Conservation (phyloP, 345 rosid species). For the Cochlearia excelsa region DNA sequence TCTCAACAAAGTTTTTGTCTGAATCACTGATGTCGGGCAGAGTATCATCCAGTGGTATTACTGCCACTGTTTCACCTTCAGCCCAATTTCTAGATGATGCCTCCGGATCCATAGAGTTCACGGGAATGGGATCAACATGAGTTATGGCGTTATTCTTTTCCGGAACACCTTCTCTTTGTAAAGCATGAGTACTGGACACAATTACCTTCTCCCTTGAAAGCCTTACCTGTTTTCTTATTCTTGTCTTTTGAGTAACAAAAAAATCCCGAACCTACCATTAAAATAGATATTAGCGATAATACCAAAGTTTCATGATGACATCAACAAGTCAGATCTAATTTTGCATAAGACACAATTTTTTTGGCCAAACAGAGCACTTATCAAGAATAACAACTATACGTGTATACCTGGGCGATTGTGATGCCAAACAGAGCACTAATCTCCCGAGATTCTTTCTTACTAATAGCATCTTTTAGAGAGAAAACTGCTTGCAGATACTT, state of each 20-base stretch:
- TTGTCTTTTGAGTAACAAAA: slow-evolving; percentile 75
- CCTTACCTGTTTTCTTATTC: slow-evolving; percentile 79
- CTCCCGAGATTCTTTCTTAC: slow-evolving; percentile 90
- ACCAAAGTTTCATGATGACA: slow-evolving; percentile 9
- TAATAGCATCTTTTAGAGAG: slow-evolving; percentile 86
- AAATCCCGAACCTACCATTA: slow-evolving; percentile 75
- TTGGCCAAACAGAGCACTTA: slow-evolving; percentile 6
- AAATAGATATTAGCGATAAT: slow-evolving; percentile 5
- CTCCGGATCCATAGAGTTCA: slow-evolving; percentile 39
- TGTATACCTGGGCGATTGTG: slow-evolving; percentile 86
- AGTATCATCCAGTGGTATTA: slow-evolving; percentile 48
- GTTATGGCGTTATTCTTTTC: slow-evolving; percentile 20
- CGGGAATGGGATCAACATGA: slow-evolving; percentile 33
- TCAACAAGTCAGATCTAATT: slow-evolving; percentile 7
- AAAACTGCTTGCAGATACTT: slow-evolving; percentile 89
- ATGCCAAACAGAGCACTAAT: slow-evolving; percentile 90
- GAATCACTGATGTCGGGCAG: slow-evolving; percentile 56
- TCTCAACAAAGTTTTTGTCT: slow-evolving; percentile 71
- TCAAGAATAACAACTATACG: slow-evolving; percentile 41
- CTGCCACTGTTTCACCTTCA: slow-evolving; percentile 54
- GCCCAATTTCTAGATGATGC: slow-evolving; percentile 40
- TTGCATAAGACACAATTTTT: slow-evolving; percentile 2
- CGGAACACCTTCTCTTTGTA: slow-evolving; percentile 31
- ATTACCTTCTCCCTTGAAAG: slow-evolving; percentile 72
- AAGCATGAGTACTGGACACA: slow-evolving; percentile 37